Evolutionary conservation across 2,329 filamentous ascomycete species (phyloP).

Genomic region (Lachnellula cervina): DNA sequence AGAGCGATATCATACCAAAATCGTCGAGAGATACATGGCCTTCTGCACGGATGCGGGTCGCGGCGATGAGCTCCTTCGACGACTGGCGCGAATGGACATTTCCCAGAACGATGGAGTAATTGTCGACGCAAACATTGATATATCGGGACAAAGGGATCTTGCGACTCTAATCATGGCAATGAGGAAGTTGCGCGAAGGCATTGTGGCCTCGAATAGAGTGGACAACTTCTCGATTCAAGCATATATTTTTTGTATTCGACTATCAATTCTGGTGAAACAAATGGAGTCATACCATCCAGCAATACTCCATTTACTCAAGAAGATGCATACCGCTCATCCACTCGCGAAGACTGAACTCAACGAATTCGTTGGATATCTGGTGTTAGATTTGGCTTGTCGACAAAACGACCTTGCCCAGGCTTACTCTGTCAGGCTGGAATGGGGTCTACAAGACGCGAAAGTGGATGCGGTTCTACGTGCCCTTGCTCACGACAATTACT

Average conservation of each 20-base stretch:
- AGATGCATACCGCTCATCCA: constrained; percentile 62
- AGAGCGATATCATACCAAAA: constrained; percentile 80
- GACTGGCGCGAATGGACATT: constrained; percentile 57
- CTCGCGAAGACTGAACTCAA: constrained; percentile 68
- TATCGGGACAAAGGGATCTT: constrained; percentile 49
- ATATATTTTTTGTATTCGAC: constrained; percentile 86
- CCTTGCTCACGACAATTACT: constrained; percentile 77
- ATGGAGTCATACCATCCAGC: constrained; percentile 89
- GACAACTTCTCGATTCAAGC: constrained; percentile 82
- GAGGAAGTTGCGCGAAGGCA: constrained; percentile 85
- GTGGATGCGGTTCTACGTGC: constrained; percentile 65
- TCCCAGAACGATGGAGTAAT: constrained; percentile 13
- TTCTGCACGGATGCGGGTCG: constrained; percentile 75
- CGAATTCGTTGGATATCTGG: constrained; percentile 75
- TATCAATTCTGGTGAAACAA: constrained; percentile 74
- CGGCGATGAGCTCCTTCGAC: constrained; percentile 66
- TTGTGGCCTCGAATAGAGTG: constrained; percentile 69
- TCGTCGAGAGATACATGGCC: constrained; percentile 82
- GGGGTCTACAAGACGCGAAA: constrained; percentile 59
- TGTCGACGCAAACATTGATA: constrained; percentile 13
- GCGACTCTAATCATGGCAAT: constrained; percentile 75
- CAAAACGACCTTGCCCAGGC: constrained; percentile 70
- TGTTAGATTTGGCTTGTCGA: constrained; percentile 85
- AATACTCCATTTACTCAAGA: constrained; percentile 69
- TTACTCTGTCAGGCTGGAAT: constrained; percentile 58